phyloP scores from a whole-genome alignment of 2,329 filamentous ascomycete species.

The Fonsecaea nubica region DNA sequence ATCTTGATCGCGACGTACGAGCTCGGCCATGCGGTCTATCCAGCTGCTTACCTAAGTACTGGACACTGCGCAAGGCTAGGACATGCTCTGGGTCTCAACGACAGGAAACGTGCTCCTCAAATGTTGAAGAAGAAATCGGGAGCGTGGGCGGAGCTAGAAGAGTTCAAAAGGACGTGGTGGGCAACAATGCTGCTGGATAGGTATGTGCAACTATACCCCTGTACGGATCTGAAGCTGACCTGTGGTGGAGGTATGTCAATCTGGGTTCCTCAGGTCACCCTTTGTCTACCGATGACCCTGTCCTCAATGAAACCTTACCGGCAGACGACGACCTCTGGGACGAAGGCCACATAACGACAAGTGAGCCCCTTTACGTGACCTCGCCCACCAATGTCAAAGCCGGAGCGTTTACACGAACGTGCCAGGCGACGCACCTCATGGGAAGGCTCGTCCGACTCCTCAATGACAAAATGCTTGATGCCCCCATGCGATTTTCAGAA shows the following conservation, averaged over 20 bases:
- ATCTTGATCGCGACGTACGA: conserved; percentile 47
- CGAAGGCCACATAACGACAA: conserved; percentile 36
- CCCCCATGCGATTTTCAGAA: conserved; percentile 44
- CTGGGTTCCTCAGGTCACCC: conserved; percentile 38
- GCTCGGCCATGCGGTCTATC: conserved; percentile 47
- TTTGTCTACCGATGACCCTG: conserved; percentile 41
- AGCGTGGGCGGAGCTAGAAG: conserved; percentile 41
- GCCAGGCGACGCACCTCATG: conserved; percentile 46
- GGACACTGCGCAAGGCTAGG: conserved; percentile 39
- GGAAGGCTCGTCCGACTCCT: conserved; percentile 44
- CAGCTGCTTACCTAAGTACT: conserved; percentile 45
- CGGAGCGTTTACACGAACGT: conserved; percentile 45
- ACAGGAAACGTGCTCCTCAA: conserved; percentile 37
- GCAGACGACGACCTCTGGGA: conserved; percentile 40
- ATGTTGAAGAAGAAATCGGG: conserved; percentile 29
- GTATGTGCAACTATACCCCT: conserved; percentile 16
- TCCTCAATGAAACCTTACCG: conserved; percentile 38
- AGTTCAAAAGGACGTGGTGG: conserved; percentile 41
- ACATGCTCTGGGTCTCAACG: conserved; percentile 38
- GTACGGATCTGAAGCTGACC: conserved; percentile 8
- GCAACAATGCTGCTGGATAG: conserved; percentile 42
- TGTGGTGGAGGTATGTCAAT: conserved; percentile 39
- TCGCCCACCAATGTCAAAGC: conserved; percentile 40
- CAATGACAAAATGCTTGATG: conserved; percentile 42
- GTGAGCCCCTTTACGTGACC: conserved; percentile 41